Evolutionary conservation across 768 basidiomycete genomes (phyloP).

Genomic region (Myochromella boudieri): DNA sequence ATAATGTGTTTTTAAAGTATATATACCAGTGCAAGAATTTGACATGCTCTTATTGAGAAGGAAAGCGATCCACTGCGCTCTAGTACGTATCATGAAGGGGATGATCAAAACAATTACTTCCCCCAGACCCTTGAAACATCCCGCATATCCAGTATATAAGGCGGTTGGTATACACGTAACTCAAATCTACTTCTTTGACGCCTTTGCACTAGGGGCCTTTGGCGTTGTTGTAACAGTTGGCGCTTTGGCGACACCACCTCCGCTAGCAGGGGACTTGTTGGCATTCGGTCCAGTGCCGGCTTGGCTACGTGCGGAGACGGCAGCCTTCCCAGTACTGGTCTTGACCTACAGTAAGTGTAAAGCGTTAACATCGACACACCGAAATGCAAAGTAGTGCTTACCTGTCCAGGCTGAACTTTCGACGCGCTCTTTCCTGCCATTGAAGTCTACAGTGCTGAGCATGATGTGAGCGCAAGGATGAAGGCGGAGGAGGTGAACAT

Average conservation of each 20-base stretch:
- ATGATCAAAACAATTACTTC: background rate
- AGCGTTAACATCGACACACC: background rate
- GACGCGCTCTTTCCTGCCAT: constrained; percentile 9
- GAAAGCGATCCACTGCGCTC: background rate
- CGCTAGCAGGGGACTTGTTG: constrained; percentile 8
- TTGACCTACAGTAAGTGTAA: constrained; percentile 4
- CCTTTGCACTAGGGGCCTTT: constrained; percentile 8
- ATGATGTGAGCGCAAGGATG: background rate
- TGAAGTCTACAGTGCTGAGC: constrained; percentile 6
- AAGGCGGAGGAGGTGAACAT: too few species aligned
- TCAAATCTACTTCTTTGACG: constrained; percentile 2
- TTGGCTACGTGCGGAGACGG: constrained; percentile 7
- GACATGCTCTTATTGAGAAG: background rate
- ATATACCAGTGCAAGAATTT: background rate
- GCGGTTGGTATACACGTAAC: background rate
- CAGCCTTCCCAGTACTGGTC: constrained; percentile 7
- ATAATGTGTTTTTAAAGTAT: too few species aligned
- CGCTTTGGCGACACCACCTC: constrained; percentile 6
- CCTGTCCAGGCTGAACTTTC: constrained; percentile 6
- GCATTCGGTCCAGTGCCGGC: constrained; percentile 1
- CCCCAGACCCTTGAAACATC: background rate
- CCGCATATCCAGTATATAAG: background rate
- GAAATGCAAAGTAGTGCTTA: background rate
- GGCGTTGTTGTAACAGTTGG: background rate
- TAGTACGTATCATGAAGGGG: too few species aligned